These are phyloP conservation scores for Sutorius australiensis DNA, from an alignment of 768 basidiomycete species.

Conservation along the genomic window DNA sequence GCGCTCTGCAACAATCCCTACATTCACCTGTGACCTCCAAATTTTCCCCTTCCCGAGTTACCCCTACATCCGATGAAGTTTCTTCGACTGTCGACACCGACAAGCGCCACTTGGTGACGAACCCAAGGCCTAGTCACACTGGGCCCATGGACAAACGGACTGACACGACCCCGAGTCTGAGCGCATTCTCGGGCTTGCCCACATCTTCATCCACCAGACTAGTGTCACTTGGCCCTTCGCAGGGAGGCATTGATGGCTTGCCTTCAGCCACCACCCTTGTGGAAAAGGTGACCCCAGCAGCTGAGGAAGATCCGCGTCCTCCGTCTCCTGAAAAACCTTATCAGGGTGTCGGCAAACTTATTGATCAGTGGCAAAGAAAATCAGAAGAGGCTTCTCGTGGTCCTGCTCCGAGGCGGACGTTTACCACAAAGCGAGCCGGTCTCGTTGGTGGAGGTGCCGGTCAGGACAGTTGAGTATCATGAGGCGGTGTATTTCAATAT, in stretches of 20 bases:
- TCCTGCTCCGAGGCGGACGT: slow-evolving; percentile 36
- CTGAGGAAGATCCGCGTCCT: slow-evolving; percentile 38
- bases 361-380: slow-evolving; percentile 86
- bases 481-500: slow-evolving; percentile 9
- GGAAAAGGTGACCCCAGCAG: slow-evolving; percentile 10
- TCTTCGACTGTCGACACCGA: slow-evolving; percentile 14
- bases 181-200: slow-evolving; percentile 22
- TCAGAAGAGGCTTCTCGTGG: slow-evolving; percentile 49
- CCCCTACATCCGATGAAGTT: slow-evolving; percentile 8
- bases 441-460: slow-evolving; percentile 20
- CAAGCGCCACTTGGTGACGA: slow-evolving; percentile 17
- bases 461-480: slow-evolving; percentile 20
- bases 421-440: slow-evolving; percentile 40
- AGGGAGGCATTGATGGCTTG: slow-evolving; percentile 26
- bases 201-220: slow-evolving; percentile 20
- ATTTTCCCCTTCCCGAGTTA: slow-evolving; percentile 21
- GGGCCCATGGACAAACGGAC: slow-evolving; percentile 17
- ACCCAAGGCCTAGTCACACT: slow-evolving; percentile 11
- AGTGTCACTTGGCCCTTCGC: slow-evolving; percentile 11
- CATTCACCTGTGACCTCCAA: slow-evolving; percentile 25
- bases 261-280: slow-evolving; percentile 9
- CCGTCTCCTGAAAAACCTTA: slow-evolving; percentile 76
- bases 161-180: slow-evolving; percentile 14
- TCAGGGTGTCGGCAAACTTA: slow-evolving; percentile 78
- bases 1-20: slow-evolving; percentile 16